Evolutionary conservation across 495 filamentous ascomycete species (phyloP), one percentile per base, ranked within the genome.

Genomic region (Clohesyomyces aquaticus): DNA sequence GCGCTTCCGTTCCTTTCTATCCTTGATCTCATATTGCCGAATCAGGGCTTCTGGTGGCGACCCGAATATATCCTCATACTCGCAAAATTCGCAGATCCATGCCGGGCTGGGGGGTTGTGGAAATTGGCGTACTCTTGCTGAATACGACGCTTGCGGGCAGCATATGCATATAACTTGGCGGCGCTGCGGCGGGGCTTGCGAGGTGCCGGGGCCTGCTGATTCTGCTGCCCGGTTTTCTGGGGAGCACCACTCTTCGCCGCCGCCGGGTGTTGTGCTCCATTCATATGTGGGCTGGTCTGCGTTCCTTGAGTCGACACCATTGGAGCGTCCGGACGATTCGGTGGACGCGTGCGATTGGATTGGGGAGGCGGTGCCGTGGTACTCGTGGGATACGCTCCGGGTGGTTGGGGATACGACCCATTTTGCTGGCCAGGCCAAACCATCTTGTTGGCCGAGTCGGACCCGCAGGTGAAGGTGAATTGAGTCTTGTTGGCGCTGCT

Each of bases 21-120:
- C 93, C 73, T 96, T 96, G 75, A 93, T 88, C 76, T 98, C 93
- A 69, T 97, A 98, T 67, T 93, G 88, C 38, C 90, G 84, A 60
- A 97, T 91, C 52, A 98, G 76, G 43, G 93, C 93, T 66, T 85
- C 82, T 0, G 93, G 94, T 3, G 90, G 88, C 46, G 78, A 79
- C 16, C 93, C 75, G 59, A 78, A 78, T 41, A 78, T 78, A 55
- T 57, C 61, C 55, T 78, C 74, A 63, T 78, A 78, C 63, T 77
- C 75, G 70, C 76, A 78, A 64, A 77, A 78, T 46, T 77, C 91
- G 76, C 94, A 98, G 49, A 97, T 91, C 91, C 93, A 98, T 25
- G 90, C 95, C 91, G 67, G 92, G 87, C 29, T 82, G 74, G 26
- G 81, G 88, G 88, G 65, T 94, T 86, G 61, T 89, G 88, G 63